Percentiles rank a stretch among this genome's conserved stretches.
Conservation (phyloP, 306 rosid genomes). For the Dryas alaskensis region DNA sequence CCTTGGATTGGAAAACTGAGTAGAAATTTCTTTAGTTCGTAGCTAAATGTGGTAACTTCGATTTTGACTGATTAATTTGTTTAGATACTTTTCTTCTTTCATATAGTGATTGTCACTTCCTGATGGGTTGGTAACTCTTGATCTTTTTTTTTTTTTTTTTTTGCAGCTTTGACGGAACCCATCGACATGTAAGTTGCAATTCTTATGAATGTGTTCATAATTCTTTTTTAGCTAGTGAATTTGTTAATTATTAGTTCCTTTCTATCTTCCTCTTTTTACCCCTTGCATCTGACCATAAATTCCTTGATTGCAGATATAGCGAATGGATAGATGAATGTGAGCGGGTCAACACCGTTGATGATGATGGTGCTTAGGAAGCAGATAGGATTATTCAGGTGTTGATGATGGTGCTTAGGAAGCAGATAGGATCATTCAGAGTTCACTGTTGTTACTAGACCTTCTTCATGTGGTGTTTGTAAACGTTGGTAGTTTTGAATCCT, state of each 20-base stretch:
- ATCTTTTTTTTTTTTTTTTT: slow-evolving; percentile 14
- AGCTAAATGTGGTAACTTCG: background rate
- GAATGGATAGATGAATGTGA: slow-evolving; percentile 98
- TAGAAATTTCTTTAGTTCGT: background rate
- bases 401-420: slow-evolving; percentile 63
- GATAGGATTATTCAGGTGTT: slow-evolving; percentile 5
- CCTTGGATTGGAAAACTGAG: background rate
- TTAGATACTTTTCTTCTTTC: background rate
- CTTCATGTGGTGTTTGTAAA: background rate
- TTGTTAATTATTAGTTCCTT: background rate
- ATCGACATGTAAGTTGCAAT: slow-evolving; percentile 70
- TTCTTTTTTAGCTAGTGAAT: background rate
- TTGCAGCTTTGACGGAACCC: slow-evolving; percentile 78
- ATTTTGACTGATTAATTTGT: background rate
- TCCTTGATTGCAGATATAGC: slow-evolving; percentile 62
- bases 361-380: slow-evolving; percentile 52
- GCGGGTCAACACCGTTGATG: slow-evolving; percentile 74
- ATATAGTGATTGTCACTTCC: background rate
- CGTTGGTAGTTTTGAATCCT: background rate
- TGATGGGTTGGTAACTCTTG: background rate
- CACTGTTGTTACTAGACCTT: background rate
- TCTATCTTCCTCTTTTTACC: background rate
- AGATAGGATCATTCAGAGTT: background rate
- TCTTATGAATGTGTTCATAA: background rate
- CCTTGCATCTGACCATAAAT: background rate